A percentile compares a stretch with the other conserved stretches of the same genome.
phyloP scores from a whole-genome alignment of 805 yeast genomes.

The Wickerhamia fluorescens region DNA sequence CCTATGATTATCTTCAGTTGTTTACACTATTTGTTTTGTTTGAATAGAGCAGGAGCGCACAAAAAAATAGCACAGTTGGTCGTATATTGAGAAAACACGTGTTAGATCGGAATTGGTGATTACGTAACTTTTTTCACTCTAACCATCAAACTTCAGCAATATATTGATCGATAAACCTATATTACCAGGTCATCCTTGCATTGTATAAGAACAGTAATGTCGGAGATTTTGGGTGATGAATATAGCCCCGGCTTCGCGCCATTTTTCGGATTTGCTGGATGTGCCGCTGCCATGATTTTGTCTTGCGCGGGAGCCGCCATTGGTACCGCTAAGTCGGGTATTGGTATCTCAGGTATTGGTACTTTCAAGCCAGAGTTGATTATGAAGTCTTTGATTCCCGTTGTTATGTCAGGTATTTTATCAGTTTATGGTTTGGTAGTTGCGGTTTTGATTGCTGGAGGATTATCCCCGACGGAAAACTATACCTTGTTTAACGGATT shows the following conservation, averaged over 20 bases:
- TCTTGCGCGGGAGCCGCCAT: constrained; percentile 98
- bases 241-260: constrained; percentile 92
- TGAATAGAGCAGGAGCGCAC: too few species aligned
- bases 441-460: constrained; percentile 90
- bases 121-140: too few species aligned
- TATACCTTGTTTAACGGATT: constrained; percentile 93
- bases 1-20: too few species aligned
- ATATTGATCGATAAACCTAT: too few species aligned
- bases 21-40: too few species aligned
- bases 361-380: constrained; percentile 94
- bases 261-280: constrained; percentile 95
- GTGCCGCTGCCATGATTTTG: constrained; percentile 85
- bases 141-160: too few species aligned
- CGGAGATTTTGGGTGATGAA: too few species aligned
- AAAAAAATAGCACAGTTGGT: too few species aligned
- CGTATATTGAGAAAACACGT: too few species aligned
- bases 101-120: too few species aligned
- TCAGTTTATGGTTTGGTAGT: constrained; percentile 97
- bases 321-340: constrained; percentile 97
- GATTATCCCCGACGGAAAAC: constrained; percentile 66
- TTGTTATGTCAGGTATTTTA: constrained; percentile 95
- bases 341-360: constrained; percentile 98
- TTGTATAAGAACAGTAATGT: too few species aligned
- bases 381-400: constrained; percentile 94
- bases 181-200: too few species aligned